A percentile compares a stretch with the other conserved stretches of the same genome.
Evolutionary conservation across 169 alveolate species (phyloP).

Genomic region (Plasmodium inui): DNA sequence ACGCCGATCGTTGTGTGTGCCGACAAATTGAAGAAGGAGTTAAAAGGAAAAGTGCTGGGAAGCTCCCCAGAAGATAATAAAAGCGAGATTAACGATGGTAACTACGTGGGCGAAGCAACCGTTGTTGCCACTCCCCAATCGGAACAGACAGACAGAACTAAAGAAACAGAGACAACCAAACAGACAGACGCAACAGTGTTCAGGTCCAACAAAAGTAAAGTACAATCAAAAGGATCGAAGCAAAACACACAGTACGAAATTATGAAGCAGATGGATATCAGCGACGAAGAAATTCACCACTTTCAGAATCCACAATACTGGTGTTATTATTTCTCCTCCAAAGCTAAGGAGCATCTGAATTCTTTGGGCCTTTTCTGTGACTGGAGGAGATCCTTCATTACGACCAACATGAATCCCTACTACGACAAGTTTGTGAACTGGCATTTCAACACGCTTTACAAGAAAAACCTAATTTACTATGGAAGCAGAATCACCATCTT

Average conservation of each 20-base stretch:
- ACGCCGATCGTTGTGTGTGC: constrained; percentile 99
- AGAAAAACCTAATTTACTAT: constrained; percentile 76
- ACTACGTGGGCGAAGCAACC: neutral
- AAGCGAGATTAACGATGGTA: neutral
- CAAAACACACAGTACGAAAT: constrained; percentile 92
- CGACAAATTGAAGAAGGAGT: constrained; percentile 91
- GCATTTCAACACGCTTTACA: constrained; percentile 96
- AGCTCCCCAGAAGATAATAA: neutral
- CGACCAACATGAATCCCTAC: constrained; percentile 98
- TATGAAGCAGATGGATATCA: constrained; percentile 93
- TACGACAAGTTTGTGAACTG: constrained; percentile 96
- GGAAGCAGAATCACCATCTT: constrained; percentile 95
- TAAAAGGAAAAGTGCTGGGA: constrained; percentile 44
- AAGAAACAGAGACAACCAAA: neutral
- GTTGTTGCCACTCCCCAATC: neutral
- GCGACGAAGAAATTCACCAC: constrained; percentile 94
- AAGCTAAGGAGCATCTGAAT: constrained; percentile 93
- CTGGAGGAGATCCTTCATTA: constrained; percentile 98
- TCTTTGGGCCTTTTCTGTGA: constrained; percentile 90
- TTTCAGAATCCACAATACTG: constrained; percentile 97
- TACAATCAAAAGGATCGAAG: constrained; percentile 89
- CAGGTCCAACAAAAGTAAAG: constrained; percentile 88
- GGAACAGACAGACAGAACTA: no score
- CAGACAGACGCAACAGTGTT: constrained; percentile 79
- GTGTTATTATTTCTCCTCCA: constrained; percentile 98